phyloP scores from a whole-genome alignment of 495 filamentous ascomycete genomes.

The Penicillium robsamsonii region DNA sequence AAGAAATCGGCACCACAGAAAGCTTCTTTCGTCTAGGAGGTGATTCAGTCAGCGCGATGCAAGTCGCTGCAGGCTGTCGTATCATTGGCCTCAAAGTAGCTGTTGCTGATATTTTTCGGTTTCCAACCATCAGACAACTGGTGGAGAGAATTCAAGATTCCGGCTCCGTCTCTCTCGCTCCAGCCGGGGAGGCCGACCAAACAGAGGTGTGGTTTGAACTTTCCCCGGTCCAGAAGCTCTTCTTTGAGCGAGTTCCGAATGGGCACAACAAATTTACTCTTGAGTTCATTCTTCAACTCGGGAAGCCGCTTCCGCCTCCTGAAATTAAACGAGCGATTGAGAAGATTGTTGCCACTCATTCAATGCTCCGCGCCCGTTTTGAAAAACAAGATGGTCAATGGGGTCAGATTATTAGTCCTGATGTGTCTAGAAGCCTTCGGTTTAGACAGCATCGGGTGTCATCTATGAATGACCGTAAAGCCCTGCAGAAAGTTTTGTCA shows the following conservation, averaged over 20 bases:
- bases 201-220: constrained; percentile 34
- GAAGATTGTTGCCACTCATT: neutral
- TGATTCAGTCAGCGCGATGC: constrained; percentile 27
- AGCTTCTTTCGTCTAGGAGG: constrained; percentile 22
- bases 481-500: too few relatives aligned
- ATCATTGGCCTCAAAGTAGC: too few relatives aligned
- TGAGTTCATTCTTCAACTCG: neutral
- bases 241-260: constrained; percentile 2
- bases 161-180: neutral
- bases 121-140: constrained; percentile 14
- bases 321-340: neutral
- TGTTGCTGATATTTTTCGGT: constrained; percentile 16
- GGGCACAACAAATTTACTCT: constrained; percentile 5
- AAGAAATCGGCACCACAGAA: constrained; percentile 34
- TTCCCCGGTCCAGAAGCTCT: constrained; percentile 57
- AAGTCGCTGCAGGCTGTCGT: constrained; percentile 6
- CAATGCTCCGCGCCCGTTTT: neutral
- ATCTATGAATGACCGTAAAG: too few relatives aligned
- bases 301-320: neutral
- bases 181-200: constrained; percentile 4
- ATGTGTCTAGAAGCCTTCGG: too few relatives aligned
- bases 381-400: neutral
- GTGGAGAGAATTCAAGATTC: neutral
- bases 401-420: too few relatives aligned
- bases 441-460: neutral